These are phyloP conservation scores for Mortierella sp. DNA, from an alignment of 371 early-diverging fungal species.

Conservation along the genomic window DNA sequence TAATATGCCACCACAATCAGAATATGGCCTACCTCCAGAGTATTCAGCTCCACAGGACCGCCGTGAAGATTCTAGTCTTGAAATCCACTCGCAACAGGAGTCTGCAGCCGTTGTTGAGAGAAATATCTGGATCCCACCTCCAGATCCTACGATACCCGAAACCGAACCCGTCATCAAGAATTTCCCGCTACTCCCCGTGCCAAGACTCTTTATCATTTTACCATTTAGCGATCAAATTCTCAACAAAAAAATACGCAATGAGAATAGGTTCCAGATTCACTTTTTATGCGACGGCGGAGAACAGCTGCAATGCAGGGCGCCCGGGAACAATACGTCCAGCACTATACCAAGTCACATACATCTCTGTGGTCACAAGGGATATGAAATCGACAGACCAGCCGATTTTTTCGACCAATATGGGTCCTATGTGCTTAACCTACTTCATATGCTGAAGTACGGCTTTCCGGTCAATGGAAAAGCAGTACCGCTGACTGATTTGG, in stretches of 20 bases:
- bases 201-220: conserved; percentile 12
- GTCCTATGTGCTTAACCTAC: conserved; percentile 18
- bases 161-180: no score
- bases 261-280: conserved; percentile 12
- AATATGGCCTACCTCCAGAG: background rate
- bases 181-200: background rate
- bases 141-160: background rate
- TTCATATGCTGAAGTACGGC: background rate
- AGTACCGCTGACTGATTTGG: no score
- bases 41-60: background rate
- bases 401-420: conserved; percentile 25
- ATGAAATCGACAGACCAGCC: conserved; percentile 11
- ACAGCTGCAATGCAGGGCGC: background rate
- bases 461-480: no score
- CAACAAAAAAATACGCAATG: no score
- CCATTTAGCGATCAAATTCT: background rate
- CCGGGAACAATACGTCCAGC: background rate
- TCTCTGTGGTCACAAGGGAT: conserved; percentile 21
- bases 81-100: background rate
- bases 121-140: background rate
- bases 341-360: conserved; percentile 6
- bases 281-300: conserved; percentile 22
- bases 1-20: background rate
- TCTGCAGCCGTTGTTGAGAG: background rate
- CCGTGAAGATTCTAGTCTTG: background rate